A percentile compares a stretch with the other conserved stretches of the same genome.
Conservation (phyloP, 2,329 filamentous ascomycete genomes). For the Decorospora gaudefroyi region DNA sequence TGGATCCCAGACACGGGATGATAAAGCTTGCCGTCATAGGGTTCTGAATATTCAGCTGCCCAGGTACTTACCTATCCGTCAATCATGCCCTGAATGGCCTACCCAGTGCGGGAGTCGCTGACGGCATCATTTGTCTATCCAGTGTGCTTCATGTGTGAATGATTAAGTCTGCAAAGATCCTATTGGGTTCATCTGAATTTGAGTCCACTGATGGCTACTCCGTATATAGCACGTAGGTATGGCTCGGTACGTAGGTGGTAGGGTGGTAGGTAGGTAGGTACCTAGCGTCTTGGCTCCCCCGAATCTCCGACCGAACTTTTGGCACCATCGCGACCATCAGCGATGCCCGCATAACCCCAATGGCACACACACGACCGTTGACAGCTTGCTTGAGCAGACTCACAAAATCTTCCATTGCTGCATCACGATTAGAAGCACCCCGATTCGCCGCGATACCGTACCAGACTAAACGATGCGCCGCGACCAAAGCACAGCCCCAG, state of each 20-base stretch:
- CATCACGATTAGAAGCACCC: conserved; percentile 25
- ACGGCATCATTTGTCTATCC: too few species aligned
- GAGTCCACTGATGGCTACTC: too few species aligned
- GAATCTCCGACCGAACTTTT: conserved; percentile 35
- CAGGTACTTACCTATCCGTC: too few species aligned
- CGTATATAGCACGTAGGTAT: too few species aligned
- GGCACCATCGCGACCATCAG: conserved; percentile 15
- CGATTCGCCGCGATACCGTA: conserved; percentile 34
- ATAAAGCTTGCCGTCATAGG: too few species aligned
- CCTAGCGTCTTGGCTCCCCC: conserved; percentile 29
- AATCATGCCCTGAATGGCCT: too few species aligned
- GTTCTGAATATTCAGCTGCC: too few species aligned
- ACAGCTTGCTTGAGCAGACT: conserved; percentile 42
- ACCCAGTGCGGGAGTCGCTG: too few species aligned
- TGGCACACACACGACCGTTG: conserved; percentile 44
- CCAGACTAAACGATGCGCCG: conserved; percentile 49
- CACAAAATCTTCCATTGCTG: conserved; percentile 25
- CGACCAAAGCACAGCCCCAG: conserved; percentile 49
- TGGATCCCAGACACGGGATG: too few species aligned
- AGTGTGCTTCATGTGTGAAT: too few species aligned
- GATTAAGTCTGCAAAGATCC: too few species aligned
- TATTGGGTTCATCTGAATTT: too few species aligned
- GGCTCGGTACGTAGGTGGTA: neutral
- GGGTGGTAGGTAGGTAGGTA: conserved; percentile 1
- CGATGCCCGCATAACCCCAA: conserved; percentile 23